Evolutionary conservation across 768 basidiomycete species (phyloP), one percentile per base, ranked within the genome.

Genomic region (Tylopilus sp.): DNA sequence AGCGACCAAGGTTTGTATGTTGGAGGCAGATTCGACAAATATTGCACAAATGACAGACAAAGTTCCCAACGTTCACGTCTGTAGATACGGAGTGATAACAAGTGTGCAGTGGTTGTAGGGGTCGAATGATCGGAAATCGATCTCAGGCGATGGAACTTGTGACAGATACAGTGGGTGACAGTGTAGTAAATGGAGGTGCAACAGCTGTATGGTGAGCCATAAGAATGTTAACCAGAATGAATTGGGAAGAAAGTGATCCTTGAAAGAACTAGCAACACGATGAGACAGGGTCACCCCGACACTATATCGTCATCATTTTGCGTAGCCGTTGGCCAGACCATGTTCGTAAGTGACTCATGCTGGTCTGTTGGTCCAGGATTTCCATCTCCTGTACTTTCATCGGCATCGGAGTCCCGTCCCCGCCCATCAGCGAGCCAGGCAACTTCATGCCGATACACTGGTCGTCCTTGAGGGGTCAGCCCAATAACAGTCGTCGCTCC

Each of bases 241-340:
- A 12, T 20, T 40, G 11, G 21, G 21, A 40, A 21, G 38, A 28
- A 33, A 22, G 38, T 13, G 38, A 41, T 40, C 26, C 39, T 42
- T 36, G 40, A 44, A 45, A 48, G 10, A 3, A 30, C 48, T 42
- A 51, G 52, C 44, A 42, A 50, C 40, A 33, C 39, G 20, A 48
- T 30, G 17, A 31, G 52, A 22, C 28, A 1, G 28, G 20, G 38
- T 66, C 55, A 69, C 30, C 69, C 68, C 12, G 69, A 53, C n/a
- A 65, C 62, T 10, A 69, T 54, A 33, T 69, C 69, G 40, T 67
- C 57, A 25, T 66, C 61, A n/a, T 57, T 58, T 41, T 57, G 69
- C 13, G 63, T 17, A 22, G 66, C 45, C 33, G 67, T 22, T 44
- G 65, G 69, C 67, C 67, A 69, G 4, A 64, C 50, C 58, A 57